Conservation (phyloP, 768 basidiomycete genomes). For the Exidia glandulosa region DNA sequence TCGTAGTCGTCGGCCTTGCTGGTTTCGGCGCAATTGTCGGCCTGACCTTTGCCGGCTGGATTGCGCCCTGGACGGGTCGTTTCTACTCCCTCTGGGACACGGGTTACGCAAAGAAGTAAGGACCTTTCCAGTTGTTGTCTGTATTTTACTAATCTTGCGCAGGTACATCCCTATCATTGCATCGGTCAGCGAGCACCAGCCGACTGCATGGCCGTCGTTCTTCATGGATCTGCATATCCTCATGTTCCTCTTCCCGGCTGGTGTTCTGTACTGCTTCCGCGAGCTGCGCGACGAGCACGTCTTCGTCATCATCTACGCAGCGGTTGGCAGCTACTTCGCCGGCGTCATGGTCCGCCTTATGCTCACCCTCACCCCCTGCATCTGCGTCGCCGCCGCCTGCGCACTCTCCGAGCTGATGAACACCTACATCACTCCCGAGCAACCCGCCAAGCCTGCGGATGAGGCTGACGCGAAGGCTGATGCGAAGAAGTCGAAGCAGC, state of each 20-base stretch:
- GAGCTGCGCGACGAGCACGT: slow-evolving; percentile 92
- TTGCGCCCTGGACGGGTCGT: slow-evolving; percentile 99
- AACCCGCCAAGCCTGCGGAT: slow-evolving; percentile 36
- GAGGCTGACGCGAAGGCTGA: slow-evolving; percentile 38
- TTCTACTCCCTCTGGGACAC: slow-evolving; percentile 99
- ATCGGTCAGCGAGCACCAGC: slow-evolving; percentile 98
- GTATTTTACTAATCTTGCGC: slow-evolving; percentile 8
- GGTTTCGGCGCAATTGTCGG: slow-evolving; percentile 64
- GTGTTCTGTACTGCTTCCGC: slow-evolving; percentile 88
- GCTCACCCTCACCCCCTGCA: slow-evolving; percentile 93
- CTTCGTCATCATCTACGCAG: slow-evolving; percentile 96
- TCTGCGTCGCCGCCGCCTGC: slow-evolving; percentile 87
- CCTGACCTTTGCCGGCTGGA: slow-evolving; percentile 87
- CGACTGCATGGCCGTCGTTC: slow-evolving; percentile 99
- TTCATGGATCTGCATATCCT: slow-evolving; percentile 99
- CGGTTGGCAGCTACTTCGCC: slow-evolving; percentile 94
- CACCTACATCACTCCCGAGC: slow-evolving; percentile 75
- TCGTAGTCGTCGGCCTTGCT: slow-evolving; percentile 58
- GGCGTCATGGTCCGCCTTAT: slow-evolving; percentile 99
- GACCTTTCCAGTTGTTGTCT: slow-evolving; percentile 2
- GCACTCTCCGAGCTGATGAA: slow-evolving; percentile 82
- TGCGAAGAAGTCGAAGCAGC: slow-evolving; percentile 36
- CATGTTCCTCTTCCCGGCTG: slow-evolving; percentile 95
- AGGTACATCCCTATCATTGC: slow-evolving; percentile 97
- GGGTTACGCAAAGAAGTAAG: slow-evolving; percentile 93